Evolutionary conservation across 768 basidiomycete genomes (phyloP).

Genomic region (Tylopilus sp.): DNA sequence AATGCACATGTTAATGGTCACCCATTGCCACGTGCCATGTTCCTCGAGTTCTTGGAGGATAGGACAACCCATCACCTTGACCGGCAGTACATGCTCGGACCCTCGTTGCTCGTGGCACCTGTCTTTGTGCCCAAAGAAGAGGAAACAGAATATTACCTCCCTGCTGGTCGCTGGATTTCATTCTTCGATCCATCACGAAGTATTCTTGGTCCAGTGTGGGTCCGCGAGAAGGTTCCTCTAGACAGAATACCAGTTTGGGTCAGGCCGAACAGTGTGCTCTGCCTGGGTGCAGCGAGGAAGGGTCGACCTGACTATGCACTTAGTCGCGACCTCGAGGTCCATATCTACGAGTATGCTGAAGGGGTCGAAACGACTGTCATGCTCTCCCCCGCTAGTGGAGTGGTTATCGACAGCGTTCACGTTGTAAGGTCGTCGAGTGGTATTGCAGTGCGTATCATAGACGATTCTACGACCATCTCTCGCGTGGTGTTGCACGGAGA

Average conservation of each 20-base stretch:
- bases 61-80: conserved; percentile 59
- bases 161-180: conserved; percentile 58
- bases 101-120: conserved; percentile 58
- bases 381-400: conserved; percentile 10
- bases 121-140: conserved; percentile 54
- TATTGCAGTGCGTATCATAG: conserved; percentile 5
- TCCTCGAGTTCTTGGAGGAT: conserved; percentile 59
- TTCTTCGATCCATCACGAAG: conserved; percentile 53
- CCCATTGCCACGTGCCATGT: conserved; percentile 63
- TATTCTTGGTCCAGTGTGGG: conserved; percentile 59
- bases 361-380: conserved; percentile 30
- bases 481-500: conserved; percentile 14
- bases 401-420: conserved; percentile 1
- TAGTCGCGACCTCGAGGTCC: conserved; percentile 42
- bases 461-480: conserved; percentile 7
- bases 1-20: conserved; percentile 49
- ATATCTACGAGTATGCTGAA: conserved; percentile 50
- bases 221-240: conserved; percentile 59
- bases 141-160: conserved; percentile 58
- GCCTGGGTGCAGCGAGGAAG: conserved; percentile 36
- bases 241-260: conserved; percentile 69
- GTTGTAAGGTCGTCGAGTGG: conserved; percentile 10
- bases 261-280: conserved; percentile 52
- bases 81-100: conserved; percentile 58
- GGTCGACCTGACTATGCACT: conserved; percentile 44